These are phyloP conservation scores for Didymosphaeria variabile DNA, from an alignment of 2,329 filamentous ascomycete genomes.

Conservation along the genomic window DNA sequence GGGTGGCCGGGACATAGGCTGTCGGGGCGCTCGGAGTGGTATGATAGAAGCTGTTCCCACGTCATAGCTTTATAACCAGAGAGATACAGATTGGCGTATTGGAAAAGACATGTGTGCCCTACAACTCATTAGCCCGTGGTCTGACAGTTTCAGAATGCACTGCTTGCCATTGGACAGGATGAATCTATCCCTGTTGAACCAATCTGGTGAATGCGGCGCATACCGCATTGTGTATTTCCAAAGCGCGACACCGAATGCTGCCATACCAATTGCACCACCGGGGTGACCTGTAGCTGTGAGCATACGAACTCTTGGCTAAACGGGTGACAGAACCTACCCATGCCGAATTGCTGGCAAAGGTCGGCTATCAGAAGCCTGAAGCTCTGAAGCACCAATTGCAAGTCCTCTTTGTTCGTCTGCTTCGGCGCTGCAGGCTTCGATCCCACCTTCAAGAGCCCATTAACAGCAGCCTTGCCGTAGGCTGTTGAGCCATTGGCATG, in stretches of 20 bases:
- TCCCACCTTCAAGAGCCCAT: conserved; percentile 26
- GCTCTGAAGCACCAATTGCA: conserved; percentile 62
- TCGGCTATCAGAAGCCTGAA: conserved; percentile 72
- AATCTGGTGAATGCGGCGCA: conserved; percentile 60
- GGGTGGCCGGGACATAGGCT: conserved; percentile 63
- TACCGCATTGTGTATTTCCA: conserved; percentile 70
- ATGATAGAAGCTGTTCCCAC: conserved; percentile 64
- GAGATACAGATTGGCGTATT: conserved; percentile 62
- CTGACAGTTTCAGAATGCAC: neutral
- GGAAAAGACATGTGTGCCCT: conserved; percentile 62
- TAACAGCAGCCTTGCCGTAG: conserved; percentile 28
- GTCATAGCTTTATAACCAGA: conserved; percentile 63
- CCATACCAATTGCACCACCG: conserved; percentile 65
- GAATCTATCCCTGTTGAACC: conserved; percentile 68
- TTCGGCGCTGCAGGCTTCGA: conserved; percentile 24
- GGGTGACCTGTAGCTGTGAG: conserved; percentile 12
- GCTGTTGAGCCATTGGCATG: conserved; percentile 23
- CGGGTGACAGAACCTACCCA: conserved; percentile 64
- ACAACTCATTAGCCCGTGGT: neutral
- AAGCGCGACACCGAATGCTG: conserved; percentile 65
- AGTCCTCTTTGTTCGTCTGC: conserved; percentile 27
- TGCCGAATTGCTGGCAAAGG: conserved; percentile 72
- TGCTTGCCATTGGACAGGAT: conserved; percentile 63
- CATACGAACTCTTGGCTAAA: too few species aligned
- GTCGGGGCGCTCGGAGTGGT: conserved; percentile 57